These are phyloP conservation scores for Yarrowia bubula DNA, from an alignment of 805 yeast species.

Conservation along the genomic window DNA sequence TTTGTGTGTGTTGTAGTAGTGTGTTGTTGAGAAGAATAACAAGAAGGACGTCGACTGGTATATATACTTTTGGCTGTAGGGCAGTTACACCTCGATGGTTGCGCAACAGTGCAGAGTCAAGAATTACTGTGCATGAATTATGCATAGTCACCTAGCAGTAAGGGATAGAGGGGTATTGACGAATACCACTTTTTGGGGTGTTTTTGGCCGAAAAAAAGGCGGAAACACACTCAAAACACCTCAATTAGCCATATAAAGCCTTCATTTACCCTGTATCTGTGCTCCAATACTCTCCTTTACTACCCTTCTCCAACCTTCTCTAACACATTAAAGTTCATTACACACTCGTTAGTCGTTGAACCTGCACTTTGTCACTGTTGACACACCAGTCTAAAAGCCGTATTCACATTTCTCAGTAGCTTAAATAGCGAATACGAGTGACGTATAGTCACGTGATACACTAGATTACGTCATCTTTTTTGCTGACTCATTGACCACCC, in stretches of 20 bases:
- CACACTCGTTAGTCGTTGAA: neutral
- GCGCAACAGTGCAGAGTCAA: constrained; percentile 11
- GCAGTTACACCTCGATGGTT: neutral
- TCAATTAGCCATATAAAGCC: neutral
- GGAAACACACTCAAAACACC: neutral
- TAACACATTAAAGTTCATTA: neutral
- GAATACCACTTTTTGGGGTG: neutral
- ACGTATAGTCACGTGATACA: too few species aligned
- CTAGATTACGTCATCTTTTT: too few species aligned
- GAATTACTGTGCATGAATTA: neutral
- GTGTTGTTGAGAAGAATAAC: neutral
- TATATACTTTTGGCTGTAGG: neutral
- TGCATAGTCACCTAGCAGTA: neutral
- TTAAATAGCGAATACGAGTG: neutral
- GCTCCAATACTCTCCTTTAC: neutral
- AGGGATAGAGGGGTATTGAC: neutral
- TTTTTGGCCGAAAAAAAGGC: too few species aligned
- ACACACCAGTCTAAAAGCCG: neutral
- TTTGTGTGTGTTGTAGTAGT: constrained; percentile 19
- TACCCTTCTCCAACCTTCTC: neutral
- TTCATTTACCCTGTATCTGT: too few species aligned
- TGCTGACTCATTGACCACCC: too few species aligned
- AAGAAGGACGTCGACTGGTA: neutral
- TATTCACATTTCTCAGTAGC: neutral
- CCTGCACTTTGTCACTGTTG: neutral